These are phyloP conservation scores for Sporodiniella umbellata DNA, from an alignment of 371 early-diverging fungal genomes.

Conservation along the genomic window DNA sequence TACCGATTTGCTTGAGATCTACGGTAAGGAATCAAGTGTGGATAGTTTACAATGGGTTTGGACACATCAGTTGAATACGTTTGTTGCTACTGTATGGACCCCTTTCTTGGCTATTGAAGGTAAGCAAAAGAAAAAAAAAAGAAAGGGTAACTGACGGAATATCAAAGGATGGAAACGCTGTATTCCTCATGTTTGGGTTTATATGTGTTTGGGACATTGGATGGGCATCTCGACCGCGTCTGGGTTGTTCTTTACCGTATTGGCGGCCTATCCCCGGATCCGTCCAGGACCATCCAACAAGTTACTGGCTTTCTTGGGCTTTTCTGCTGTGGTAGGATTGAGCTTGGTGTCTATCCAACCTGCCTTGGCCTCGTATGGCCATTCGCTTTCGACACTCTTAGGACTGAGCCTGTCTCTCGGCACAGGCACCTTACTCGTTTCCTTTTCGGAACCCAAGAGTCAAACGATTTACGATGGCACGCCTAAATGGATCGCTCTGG, in stretches of 20 bases:
- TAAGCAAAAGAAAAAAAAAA: slow-evolving; percentile 1
- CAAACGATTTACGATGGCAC: neutral
- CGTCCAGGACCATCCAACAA: neutral
- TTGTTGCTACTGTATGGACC: slow-evolving; percentile 41
- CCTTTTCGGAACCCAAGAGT: slow-evolving; percentile 1
- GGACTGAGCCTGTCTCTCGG: slow-evolving; percentile 26
- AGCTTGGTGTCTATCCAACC: slow-evolving; percentile 28
- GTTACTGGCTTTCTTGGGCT: neutral
- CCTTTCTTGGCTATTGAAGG: slow-evolving; percentile 46
- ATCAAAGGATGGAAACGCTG: slow-evolving; percentile 24
- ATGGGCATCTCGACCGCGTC: slow-evolving; percentile 40
- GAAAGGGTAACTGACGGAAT: neutral
- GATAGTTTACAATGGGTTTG: slow-evolving; percentile 42
- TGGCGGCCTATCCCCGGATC: slow-evolving; percentile 7
- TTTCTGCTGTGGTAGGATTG: slow-evolving; percentile 16
- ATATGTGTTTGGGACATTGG: slow-evolving; percentile 39
- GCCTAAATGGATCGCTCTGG: slow-evolving; percentile 1
- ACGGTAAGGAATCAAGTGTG: slow-evolving; percentile 32
- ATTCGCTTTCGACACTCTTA: slow-evolving; percentile 31
- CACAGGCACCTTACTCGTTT: too few species aligned
- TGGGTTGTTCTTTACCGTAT: slow-evolving; percentile 35
- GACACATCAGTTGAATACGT: slow-evolving; percentile 40
- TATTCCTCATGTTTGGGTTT: slow-evolving; percentile 39
- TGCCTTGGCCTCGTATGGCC: slow-evolving; percentile 11
- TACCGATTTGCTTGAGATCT: slow-evolving; percentile 34